Base-by-base conservation (phyloP, 2,329 filamentous ascomycete species). In the Shiraia bambusicola region DNA sequence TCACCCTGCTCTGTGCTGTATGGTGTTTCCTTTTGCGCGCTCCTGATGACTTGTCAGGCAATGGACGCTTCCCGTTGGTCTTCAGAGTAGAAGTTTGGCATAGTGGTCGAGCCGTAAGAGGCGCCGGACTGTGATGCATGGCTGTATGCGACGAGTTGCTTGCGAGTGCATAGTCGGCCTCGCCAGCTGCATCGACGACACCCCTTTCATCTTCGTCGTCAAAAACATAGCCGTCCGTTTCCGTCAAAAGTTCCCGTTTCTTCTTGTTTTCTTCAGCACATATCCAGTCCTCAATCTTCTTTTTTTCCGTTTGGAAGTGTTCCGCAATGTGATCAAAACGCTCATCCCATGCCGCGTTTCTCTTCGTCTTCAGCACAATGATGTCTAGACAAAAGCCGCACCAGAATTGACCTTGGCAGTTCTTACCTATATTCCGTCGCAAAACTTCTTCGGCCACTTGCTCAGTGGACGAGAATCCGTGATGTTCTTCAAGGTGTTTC, bases 361-460 rank as follows among this genome's bases (percentile, higher is more conserved):
- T 75, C 25, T 70, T 69, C 15, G 72, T 70, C 24, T 70, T 61
- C 22, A 83, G 72, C n/a, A 71, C 34, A 2, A 88, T 70, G 14
- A 82, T 73, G 13, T 69, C 57, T 12, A 70, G 59, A 63, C 89
- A 95, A 63, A 95, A 95, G 0, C 90, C 90, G 59, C 91, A 95
- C 90, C 90, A 95, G 67, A 89, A 95, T 5, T 77, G 74, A 2
- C 72, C 69, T 50, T 85, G 81, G 22, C 77, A 80, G 45, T 86
- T 83, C 11, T 79, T 74, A 0, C 85, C 85, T 19, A 88, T 79
- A 6, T 79, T 79, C 50, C 80, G 80, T 5, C 65, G 70, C 19
- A 78, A 74, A 2, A 82, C 57, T 42, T 74, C 77, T 1, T 63
- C 54, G 1, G 78, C 15, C 4, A 42, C 28, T 2, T 53, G 37